Evolutionary conservation across 345 rosid species (phyloP), one percentile per base, ranked within the genome.

Genomic region (Melaleuca alternifolia): DNA sequence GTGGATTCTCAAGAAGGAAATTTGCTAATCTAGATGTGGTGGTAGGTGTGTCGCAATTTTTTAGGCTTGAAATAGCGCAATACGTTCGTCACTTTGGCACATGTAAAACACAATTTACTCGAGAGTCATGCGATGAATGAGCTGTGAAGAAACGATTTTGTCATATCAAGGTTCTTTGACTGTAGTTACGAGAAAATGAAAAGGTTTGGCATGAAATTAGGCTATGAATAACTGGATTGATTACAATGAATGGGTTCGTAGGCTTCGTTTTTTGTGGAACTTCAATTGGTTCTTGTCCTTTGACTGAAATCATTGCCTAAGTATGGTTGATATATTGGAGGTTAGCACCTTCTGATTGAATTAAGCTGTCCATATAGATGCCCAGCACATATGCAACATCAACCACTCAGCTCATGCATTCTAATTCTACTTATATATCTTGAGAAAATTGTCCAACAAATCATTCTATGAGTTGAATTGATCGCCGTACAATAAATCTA

Each of bases 401-500:
- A 71, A 46, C 1, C 11, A 5, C 48, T 9, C 2, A 71, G 26
- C 48, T 37, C 48, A 33, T 33, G 2, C 48, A 33, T 18, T 33
- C 3, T 18, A 33, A 71, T 4, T 33, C 44, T 4, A 2, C 13
- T 71, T 11, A 71, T 33, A 8, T 33, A 18, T 18, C 10, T 33
- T 8, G 7, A 0, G 1, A 71, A 65, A 65, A 71, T 33, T 71
- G 0, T 71, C 0, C 13, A 30, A 30, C 30, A 15, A 4, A 0
- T 33, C 23, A n/a, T n/a, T n/a, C n/a, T n/a, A n/a, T n/a, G n/a
- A n/a, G n/a, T n/a, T n/a, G 13, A 71, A 30, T 65, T 16, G 0
- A 0, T 2, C 1, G 0, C 3, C 6, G 0, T 8, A 30, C 4
- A 15, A 30, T 30, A 15, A 15, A 4, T 65, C 18, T 33, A 71